A percentile compares a stretch with the other conserved stretches of the same genome.
phyloP scores from a whole-genome alignment of 139 green algal species.

The Tetratostichococcus sp. region DNA sequence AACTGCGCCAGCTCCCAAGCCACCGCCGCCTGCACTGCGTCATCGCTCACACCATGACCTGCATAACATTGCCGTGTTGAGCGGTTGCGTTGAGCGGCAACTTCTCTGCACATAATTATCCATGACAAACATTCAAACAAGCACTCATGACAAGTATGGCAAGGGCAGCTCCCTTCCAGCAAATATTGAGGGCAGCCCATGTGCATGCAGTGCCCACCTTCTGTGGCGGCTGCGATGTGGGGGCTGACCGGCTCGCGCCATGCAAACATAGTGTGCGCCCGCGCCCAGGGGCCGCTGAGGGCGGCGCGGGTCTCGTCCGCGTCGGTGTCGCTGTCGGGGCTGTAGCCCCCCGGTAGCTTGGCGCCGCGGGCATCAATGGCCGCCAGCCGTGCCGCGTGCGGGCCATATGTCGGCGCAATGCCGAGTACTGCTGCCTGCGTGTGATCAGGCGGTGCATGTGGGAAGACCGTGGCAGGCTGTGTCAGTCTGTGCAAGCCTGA shows the following conservation, averaged over 20 bases:
- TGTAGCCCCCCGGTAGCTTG: neutral
- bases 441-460: too few relatives aligned
- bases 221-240: constrained; percentile 61
- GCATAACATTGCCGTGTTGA: too few relatives aligned
- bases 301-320: neutral
- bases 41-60: constrained; percentile 44
- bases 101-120: too few relatives aligned
- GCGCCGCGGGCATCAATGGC: neutral
- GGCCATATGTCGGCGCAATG: constrained; percentile 12
- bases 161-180: too few relatives aligned
- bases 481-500: too few relatives aligned
- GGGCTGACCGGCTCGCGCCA: constrained; percentile 73
- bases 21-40: neutral
- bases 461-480: too few relatives aligned
- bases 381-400: neutral
- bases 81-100: too few relatives aligned
- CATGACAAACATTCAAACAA: too few relatives aligned
- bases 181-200: neutral
- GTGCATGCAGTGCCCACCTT: constrained; percentile 37
- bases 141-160: too few relatives aligned
- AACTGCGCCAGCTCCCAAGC: neutral
- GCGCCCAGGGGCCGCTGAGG: neutral
- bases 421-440: constrained; percentile 14
- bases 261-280: constrained; percentile 47
- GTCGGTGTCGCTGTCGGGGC: neutral